These are phyloP conservation scores for Dothistroma pini DNA, from an alignment of 2,329 filamentous ascomycete species.

Conservation along the genomic window DNA sequence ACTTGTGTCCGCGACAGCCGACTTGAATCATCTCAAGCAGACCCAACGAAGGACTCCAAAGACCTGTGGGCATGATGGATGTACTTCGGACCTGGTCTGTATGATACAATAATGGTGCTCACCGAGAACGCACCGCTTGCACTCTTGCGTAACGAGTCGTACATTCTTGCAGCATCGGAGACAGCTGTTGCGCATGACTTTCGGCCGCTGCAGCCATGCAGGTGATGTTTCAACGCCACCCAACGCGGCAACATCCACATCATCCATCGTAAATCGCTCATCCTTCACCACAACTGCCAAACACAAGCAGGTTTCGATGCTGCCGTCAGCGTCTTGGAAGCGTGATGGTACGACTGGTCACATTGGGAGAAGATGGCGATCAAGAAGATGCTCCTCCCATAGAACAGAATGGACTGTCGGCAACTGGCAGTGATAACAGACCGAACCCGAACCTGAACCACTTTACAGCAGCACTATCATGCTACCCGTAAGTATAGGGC, in stretches of 20 bases:
- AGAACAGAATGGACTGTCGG: conserved; percentile 6
- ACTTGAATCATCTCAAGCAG: background rate
- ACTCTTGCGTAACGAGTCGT: background rate
- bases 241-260: background rate
- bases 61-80: background rate
- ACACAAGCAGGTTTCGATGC: conserved; percentile 12
- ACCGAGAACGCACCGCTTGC: background rate
- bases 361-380: conserved; percentile 40
- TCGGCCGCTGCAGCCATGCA: background rate
- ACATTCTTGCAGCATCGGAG: background rate
- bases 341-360: conserved; percentile 44
- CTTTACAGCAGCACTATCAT: conserved; percentile 61
- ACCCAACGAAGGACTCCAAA: background rate
- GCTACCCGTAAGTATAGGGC: conserved; percentile 59
- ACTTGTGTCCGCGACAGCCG: background rate
- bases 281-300: background rate
- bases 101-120: background rate
- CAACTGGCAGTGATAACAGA: conserved; percentile 31
- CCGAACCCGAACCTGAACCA: conserved; percentile 55
- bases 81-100: background rate
- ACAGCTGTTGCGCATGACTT: background rate
- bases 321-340: conserved; percentile 12
- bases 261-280: background rate
- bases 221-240: background rate
- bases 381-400: conserved; percentile 27